These are phyloP conservation scores for Oryza rufipogon DNA, from an alignment of 176 grass and related monocot species.

Conservation along the genomic window DNA sequence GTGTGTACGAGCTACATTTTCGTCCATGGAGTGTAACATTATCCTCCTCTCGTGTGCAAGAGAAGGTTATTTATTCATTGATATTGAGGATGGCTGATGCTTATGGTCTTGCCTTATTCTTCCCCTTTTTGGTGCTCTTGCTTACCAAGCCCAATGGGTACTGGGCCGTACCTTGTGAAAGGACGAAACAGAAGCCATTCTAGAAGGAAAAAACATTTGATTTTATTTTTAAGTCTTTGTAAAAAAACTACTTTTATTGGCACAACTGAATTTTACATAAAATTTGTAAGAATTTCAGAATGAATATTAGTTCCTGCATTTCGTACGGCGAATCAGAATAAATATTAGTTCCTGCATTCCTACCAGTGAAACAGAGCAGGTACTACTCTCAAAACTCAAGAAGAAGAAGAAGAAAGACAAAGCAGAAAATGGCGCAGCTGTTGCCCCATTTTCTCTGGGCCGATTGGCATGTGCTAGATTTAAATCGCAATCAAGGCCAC, in stretches of 20 bases:
- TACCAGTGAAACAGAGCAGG: neutral
- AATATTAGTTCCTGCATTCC: too few relatives aligned
- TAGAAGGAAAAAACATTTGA: neutral
- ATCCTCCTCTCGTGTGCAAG: neutral
- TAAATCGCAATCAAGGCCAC: conserved; percentile 18
- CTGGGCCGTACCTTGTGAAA: neutral
- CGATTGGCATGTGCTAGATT: neutral
- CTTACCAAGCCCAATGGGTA: neutral
- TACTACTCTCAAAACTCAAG: neutral
- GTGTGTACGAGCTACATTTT: neutral
- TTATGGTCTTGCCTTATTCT: neutral
- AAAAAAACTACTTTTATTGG: too few relatives aligned
- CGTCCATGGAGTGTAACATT: conserved; percentile 12
- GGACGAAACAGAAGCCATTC: neutral
- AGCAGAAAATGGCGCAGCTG: neutral
- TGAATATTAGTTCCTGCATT: too few relatives aligned
- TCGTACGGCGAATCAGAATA: neutral
- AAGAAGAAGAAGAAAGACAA: neutral
- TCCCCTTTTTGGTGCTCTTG: neutral
- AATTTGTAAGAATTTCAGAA: too few relatives aligned
- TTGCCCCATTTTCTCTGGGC: neutral
- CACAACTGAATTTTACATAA: too few relatives aligned
- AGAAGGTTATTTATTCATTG: neutral
- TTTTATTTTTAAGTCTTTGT: neutral
- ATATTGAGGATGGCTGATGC: neutral